Evolutionary conservation across 371 early-diverging fungal genomes (phyloP).

Genomic region (Parasitella parasitica): DNA sequence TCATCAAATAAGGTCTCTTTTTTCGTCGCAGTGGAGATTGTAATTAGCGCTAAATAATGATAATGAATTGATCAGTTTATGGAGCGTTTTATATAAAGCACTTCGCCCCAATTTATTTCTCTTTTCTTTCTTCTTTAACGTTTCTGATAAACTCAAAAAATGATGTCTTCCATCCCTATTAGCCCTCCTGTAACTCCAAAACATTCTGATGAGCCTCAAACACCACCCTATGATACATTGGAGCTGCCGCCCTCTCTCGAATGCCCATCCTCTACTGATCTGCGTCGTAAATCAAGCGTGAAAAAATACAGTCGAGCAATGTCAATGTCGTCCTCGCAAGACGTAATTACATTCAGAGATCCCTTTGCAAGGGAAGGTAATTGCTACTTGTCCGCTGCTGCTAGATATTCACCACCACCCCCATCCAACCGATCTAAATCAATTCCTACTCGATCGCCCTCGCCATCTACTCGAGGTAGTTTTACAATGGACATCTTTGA

Average conservation of each 20-base stretch:
- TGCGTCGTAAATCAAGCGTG: constrained; percentile 26
- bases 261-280: constrained; percentile 9
- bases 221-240: constrained; percentile 1
- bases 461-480: constrained; percentile 14
- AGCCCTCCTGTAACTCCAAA: constrained; percentile 32
- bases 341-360: constrained; percentile 1
- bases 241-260: constrained; percentile 2
- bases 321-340: constrained; percentile 5
- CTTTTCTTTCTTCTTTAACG: not conserved
- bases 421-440: constrained; percentile 10
- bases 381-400: not conserved
- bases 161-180: constrained; percentile 12
- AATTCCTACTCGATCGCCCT: constrained; percentile 18
- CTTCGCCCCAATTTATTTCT: not conserved
- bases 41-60: not conserved
- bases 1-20: not conserved
- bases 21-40: constrained; percentile 5
- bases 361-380: constrained; percentile 2
- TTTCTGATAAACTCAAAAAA: not conserved
- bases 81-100: not conserved
- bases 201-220: not conserved
- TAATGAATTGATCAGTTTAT: not conserved
- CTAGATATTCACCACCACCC: not conserved
- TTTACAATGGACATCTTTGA: constrained; percentile 19
- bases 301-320: constrained; percentile 17